Evolutionary conservation across 139 green algal genomes (phyloP).

Genomic region (Chlorella ohadii): DNA sequence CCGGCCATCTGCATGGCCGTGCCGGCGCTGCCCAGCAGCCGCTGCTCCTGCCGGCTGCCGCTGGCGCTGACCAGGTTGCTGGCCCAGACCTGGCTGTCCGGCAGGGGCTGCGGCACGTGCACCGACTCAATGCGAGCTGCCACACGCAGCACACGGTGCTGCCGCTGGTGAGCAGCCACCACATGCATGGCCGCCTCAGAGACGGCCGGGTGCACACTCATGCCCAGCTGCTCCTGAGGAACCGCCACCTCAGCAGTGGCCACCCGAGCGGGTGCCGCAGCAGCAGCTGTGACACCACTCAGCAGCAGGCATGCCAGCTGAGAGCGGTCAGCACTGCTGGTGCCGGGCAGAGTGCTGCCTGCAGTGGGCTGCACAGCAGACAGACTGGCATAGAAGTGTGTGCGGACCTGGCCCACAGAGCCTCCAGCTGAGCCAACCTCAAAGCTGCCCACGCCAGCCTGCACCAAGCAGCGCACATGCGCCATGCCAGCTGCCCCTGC

Average conservation of each 20-base stretch:
- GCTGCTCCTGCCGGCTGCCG: slow-evolving; percentile 13
- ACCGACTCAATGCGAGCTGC: slow-evolving; percentile 29
- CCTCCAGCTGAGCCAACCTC: slow-evolving; percentile 17
- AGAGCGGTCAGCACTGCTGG: background rate
- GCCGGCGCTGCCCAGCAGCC: slow-evolving; percentile 11
- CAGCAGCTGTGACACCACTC: background rate
- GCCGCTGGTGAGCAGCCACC: slow-evolving; percentile 24
- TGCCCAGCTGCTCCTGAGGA: slow-evolving; percentile 20
- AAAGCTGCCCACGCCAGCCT: background rate
- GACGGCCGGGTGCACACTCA: slow-evolving; percentile 47
- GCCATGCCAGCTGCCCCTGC: background rate
- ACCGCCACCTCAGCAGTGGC: background rate
- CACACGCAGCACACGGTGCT: slow-evolving; percentile 15
- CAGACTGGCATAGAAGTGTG: slow-evolving; percentile 41
- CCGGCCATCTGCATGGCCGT: slow-evolving; percentile 26
- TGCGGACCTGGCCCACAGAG: background rate
- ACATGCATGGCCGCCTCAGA: slow-evolving; percentile 49
- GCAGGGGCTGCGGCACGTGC: background rate
- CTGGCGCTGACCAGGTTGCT: slow-evolving; percentile 15
- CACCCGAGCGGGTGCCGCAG: slow-evolving; percentile 8
- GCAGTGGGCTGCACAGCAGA: background rate
- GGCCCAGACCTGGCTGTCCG: background rate
- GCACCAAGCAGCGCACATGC: slow-evolving; percentile 28
- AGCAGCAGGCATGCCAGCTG: background rate
- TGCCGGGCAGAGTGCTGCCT: background rate